A percentile compares a stretch with the other conserved stretches of the same genome.
phyloP scores from a whole-genome alignment of 2,329 filamentous ascomycete species.

The Sclerotinia glacialis region DNA sequence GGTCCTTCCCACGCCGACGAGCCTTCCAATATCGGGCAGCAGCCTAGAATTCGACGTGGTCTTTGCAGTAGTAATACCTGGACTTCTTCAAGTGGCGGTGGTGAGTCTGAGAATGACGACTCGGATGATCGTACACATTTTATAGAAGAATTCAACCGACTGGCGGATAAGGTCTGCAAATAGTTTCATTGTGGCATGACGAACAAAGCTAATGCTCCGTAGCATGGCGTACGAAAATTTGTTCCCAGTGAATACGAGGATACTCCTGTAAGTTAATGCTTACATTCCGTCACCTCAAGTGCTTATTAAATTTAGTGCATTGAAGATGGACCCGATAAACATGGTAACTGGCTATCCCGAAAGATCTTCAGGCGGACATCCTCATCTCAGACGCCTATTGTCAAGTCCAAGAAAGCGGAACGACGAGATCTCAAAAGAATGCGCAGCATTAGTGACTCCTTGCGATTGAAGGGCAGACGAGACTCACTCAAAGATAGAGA shows the following conservation, averaged over 20 bases:
- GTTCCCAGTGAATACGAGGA: slow-evolving; percentile 31
- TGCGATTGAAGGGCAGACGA: slow-evolving; percentile 46
- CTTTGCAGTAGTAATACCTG: slow-evolving; percentile 50
- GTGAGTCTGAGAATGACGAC: slow-evolving; percentile 50
- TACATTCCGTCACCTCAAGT: not conserved
- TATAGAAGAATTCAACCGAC: slow-evolving; percentile 57
- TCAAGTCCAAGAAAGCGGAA: slow-evolving; percentile 30
- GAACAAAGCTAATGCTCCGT: slow-evolving; percentile 8
- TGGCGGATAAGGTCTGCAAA: slow-evolving; percentile 54
- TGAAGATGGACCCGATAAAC: slow-evolving; percentile 32
- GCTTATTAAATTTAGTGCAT: slow-evolving; percentile 14
- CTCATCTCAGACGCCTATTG: slow-evolving; percentile 37
- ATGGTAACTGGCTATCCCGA: slow-evolving; percentile 42
- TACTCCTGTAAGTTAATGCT: slow-evolving; percentile 26
- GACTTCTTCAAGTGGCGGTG: slow-evolving; percentile 54
- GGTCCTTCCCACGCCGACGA: not conserved
- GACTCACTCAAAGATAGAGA: slow-evolving; percentile 51
- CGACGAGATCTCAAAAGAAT: slow-evolving; percentile 43
- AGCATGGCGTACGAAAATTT: slow-evolving; percentile 51
- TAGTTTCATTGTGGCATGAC: not conserved
- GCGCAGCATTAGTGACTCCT: slow-evolving; percentile 55
- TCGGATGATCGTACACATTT: slow-evolving; percentile 49
- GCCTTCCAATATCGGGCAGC: not conserved
- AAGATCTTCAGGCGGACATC: slow-evolving; percentile 42
- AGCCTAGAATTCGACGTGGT: slow-evolving; percentile 21